Percentiles rank a stretch among this genome's conserved stretches.
Evolutionary conservation across 371 early-diverging fungal species (phyloP).

Genomic region (Capillidium heterosporum): DNA sequence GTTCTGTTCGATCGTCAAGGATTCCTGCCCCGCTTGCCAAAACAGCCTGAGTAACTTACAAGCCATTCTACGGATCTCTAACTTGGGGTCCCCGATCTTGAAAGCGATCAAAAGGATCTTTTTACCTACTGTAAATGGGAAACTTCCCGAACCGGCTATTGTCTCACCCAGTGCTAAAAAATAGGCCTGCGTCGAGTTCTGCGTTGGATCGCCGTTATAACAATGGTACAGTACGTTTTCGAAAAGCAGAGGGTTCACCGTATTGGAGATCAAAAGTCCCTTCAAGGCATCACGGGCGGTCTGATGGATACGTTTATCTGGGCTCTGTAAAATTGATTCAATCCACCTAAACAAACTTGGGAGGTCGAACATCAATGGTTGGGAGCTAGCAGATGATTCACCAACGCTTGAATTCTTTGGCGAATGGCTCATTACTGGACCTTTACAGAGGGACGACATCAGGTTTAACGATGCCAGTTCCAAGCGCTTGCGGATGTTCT

Average conservation of each 20-base stretch:
- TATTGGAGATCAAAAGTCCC: slow-evolving; percentile 48
- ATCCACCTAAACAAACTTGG: slow-evolving; percentile 30
- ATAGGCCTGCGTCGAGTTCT: slow-evolving; percentile 45
- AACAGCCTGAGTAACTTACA: slow-evolving; percentile 51
- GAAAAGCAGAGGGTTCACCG: slow-evolving; percentile 34
- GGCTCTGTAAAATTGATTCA: slow-evolving; percentile 43
- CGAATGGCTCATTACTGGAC: slow-evolving; percentile 9
- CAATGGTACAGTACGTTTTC: slow-evolving; percentile 49
- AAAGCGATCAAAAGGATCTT: slow-evolving; percentile 61
- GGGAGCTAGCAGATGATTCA: slow-evolving; percentile 11
- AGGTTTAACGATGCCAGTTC: slow-evolving; percentile 65
- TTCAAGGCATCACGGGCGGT: slow-evolving; percentile 35
- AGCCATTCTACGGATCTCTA: slow-evolving; percentile 55
- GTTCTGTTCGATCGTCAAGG: slow-evolving; percentile 37
- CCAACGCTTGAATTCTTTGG: neutral
- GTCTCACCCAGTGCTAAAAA: slow-evolving; percentile 56
- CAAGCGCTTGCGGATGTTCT: slow-evolving; percentile 53
- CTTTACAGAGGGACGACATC: slow-evolving; percentile 73
- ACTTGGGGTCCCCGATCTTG: slow-evolving; percentile 59
- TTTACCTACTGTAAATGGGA: slow-evolving; percentile 37
- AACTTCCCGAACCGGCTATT: slow-evolving; percentile 28
- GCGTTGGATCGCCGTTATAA: slow-evolving; percentile 44
- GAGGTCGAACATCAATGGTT: slow-evolving; percentile 19
- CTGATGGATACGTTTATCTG: slow-evolving; percentile 32
- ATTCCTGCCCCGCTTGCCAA: slow-evolving; percentile 34